Evolutionary conservation across 176 grass and related monocot genomes (phyloP).

Genomic region (Oryza punctata): DNA sequence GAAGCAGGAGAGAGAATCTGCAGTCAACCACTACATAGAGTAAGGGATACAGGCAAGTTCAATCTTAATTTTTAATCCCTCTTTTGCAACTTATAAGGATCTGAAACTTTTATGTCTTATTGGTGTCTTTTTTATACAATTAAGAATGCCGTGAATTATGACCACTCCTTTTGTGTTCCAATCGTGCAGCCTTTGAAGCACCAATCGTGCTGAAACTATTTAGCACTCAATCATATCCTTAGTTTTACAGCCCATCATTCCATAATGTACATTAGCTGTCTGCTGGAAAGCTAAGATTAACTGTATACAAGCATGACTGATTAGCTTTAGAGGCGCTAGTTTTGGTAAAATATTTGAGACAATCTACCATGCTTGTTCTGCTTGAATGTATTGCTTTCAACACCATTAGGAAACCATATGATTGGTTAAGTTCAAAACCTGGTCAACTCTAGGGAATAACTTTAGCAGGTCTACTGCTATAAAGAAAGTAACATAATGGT

Average conservation of each 20-base stretch:
- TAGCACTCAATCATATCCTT: background rate
- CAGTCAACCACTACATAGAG: background rate
- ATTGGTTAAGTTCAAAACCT: too few relatives aligned
- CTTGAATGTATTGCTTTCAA: background rate
- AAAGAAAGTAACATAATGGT: too few relatives aligned
- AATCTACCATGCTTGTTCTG: background rate
- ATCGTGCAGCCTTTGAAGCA: background rate
- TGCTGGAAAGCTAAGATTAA: background rate
- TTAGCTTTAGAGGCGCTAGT: background rate
- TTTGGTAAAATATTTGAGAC: background rate
- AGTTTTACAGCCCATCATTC: background rate
- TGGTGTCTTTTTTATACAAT: background rate
- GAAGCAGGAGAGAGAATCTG: background rate
- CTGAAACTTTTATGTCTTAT: background rate
- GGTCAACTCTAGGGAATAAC: too few relatives aligned
- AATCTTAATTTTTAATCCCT: background rate
- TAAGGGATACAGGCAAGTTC: background rate
- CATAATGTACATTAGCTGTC: background rate
- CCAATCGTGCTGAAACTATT: background rate
- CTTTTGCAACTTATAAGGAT: background rate
- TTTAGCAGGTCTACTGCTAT: too few relatives aligned
- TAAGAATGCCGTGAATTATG: background rate
- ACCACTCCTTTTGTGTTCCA: background rate
- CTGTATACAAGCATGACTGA: background rate
- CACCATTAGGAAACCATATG: background rate